phyloP scores from a whole-genome alignment of 2,329 filamentous ascomycete genomes.

The Epichloe bromicola region DNA sequence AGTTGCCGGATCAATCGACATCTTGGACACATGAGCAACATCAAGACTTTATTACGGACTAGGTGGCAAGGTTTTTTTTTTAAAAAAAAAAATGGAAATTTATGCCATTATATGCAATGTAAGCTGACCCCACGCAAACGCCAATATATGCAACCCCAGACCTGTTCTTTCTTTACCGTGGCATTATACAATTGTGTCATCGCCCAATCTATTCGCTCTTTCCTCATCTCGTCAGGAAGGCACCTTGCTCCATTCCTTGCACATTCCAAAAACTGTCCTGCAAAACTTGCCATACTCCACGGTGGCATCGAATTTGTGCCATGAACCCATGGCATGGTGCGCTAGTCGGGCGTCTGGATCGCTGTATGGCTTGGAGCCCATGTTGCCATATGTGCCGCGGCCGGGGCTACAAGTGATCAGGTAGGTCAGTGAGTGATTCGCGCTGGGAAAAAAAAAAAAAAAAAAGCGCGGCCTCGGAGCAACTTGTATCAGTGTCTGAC shows the following conservation, averaged over 20 bases:
- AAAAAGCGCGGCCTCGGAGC: too few relatives aligned
- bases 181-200: neutral
- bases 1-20: too few relatives aligned
- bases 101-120: neutral
- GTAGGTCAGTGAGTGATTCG: neutral
- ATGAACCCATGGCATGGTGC: slow-evolving; percentile 13
- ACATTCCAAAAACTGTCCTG: slow-evolving; percentile 11
- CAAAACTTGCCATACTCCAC: slow-evolving; percentile 15
- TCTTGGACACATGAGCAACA: too few relatives aligned
- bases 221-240: neutral
- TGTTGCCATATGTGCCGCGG: slow-evolving; percentile 12
- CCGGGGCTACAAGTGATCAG: slow-evolving; percentile 7
- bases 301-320: slow-evolving; percentile 9
- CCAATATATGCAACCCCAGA: neutral
- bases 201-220: neutral
- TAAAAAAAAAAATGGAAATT: neutral
- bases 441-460: too few relatives aligned
- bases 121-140: neutral
- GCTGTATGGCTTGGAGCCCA: slow-evolving; percentile 12
- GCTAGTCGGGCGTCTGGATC: slow-evolving; percentile 11
- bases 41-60: too few relatives aligned
- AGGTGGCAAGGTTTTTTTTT: too few relatives aligned
- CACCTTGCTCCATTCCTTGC: slow-evolving; percentile 11
- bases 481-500: neutral
- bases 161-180: neutral